Evolutionary conservation across 768 basidiomycete genomes (phyloP), one percentile per base, ranked within the genome.

Genomic region (Leccinum imitatum): DNA sequence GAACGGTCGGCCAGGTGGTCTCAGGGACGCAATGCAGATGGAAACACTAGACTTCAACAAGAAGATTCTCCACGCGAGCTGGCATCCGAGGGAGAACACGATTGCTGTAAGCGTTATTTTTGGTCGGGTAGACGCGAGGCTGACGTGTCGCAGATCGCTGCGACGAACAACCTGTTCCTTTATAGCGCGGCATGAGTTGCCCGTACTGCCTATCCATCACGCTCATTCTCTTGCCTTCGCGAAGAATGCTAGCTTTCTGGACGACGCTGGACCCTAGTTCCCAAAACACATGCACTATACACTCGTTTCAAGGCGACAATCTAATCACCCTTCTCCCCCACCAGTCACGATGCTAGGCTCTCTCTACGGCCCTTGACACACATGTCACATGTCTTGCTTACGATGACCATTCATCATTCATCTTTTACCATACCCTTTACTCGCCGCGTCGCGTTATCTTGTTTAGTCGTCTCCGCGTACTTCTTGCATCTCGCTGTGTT

Each of bases 71-170:
- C 93, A 95, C 72, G 88, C 90, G 63, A 91, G 89, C 76, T 99
- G 97, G 97, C 97, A 99, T 82, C 97, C 97, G 51, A 81, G 87
- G 73, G 97, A 99, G 81, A 94, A 95, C 76, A 98, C 96, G 50
- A 98, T 99, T 72, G 95, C 95, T 68, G 94, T 95, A 68, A 71
- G 91, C 82, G 6, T 41, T 46, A 23, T 57, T 51, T 30, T 31
- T 41, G 14, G 17, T 17, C n/a, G 23, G 13, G 4, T n/a, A n/a
- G 47, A 54, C n/a, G 5, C 13, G 19, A 35, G 9, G 48, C 57
- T 71, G 41, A 70, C 44, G 10, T 52, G 23, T 15, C 39, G 13
- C 66, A 95, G 93, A 95, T 98, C 72, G 95, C 95, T 54, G 95
- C 95, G 47, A 98, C 95, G 68, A 75, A 74, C 69, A 75, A 75